These are phyloP conservation scores for Botrytis porri DNA, from an alignment of 2,329 filamentous ascomycete species.

Conservation along the genomic window DNA sequence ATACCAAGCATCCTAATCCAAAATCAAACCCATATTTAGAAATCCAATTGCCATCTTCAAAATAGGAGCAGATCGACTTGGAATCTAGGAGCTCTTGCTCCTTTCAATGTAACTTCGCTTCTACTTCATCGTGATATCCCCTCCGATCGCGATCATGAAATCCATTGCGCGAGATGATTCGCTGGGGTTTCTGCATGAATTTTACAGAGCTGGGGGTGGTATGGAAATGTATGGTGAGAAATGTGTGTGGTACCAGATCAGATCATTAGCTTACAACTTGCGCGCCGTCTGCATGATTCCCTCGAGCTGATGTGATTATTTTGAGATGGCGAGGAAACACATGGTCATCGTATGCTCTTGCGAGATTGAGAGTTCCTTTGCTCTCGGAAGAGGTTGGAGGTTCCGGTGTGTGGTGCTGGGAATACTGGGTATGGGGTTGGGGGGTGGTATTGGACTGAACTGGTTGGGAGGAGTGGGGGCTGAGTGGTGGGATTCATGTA, in stretches of 20 bases:
- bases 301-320: too few species aligned
- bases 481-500: not conserved
- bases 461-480: not conserved
- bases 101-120: not conserved
- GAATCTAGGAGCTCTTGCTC: not conserved
- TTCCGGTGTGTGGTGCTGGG: not conserved
- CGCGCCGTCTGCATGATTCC: not conserved
- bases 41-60: not conserved
- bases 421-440: not conserved
- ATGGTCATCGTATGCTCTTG: not conserved
- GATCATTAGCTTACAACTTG: not conserved
- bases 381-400: not conserved
- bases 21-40: rapidly evolving
- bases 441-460: not conserved
- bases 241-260: not conserved
- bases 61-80: not conserved
- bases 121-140: not conserved
- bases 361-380: not conserved
- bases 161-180: not conserved
- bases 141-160: not conserved
- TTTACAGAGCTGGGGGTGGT: too few species aligned
- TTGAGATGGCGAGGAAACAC: too few species aligned
- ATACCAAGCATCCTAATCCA: not conserved
- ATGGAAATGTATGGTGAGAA: not conserved
- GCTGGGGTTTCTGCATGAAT: not conserved